These are phyloP conservation scores for Alternaria sp. DNA, from an alignment of 2,329 filamentous ascomycete species.

Conservation along the genomic window DNA sequence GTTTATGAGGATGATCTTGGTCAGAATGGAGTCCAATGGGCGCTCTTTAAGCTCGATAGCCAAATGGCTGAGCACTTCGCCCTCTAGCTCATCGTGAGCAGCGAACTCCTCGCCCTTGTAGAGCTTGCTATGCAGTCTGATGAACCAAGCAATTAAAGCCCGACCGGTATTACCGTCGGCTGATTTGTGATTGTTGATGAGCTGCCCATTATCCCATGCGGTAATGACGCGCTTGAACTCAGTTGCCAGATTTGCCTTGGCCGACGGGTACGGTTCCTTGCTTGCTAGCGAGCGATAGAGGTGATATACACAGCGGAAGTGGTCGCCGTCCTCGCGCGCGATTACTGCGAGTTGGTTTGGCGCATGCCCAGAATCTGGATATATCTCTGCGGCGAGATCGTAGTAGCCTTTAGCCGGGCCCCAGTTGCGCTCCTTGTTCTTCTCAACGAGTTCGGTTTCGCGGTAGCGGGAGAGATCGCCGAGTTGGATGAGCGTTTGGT, in stretches of 20 bases:
- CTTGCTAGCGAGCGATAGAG: constrained; percentile 84
- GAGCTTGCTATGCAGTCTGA: constrained; percentile 84
- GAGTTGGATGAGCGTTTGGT: constrained; percentile 83
- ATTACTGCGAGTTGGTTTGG: constrained; percentile 93
- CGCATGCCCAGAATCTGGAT: constrained; percentile 79
- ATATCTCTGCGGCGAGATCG: constrained; percentile 77
- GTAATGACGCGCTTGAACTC: constrained; percentile 75
- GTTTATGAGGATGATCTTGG: constrained; percentile 85
- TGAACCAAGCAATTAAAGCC: constrained; percentile 80
- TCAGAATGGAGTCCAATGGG: constrained; percentile 69
- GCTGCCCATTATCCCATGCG: constrained; percentile 64
- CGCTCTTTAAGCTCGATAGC: constrained; percentile 75
- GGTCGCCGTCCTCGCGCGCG: constrained; percentile 77
- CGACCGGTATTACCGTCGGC: constrained; percentile 62
- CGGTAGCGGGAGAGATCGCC: constrained; percentile 92
- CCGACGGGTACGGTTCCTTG: constrained; percentile 76
- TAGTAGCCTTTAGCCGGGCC: constrained; percentile 86
- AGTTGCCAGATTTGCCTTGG: constrained; percentile 76
- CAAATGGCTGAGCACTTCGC: constrained; percentile 82
- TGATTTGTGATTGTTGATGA: constrained; percentile 54
- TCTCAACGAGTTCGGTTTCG: constrained; percentile 71
- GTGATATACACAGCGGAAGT: constrained; percentile 87
- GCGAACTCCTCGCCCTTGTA: constrained; percentile 79
- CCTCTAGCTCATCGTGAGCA: constrained; percentile 81
- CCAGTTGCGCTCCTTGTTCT: constrained; percentile 76